Conservation (phyloP, 306 rosid genomes). For the Hippophae gyantsensis region DNA sequence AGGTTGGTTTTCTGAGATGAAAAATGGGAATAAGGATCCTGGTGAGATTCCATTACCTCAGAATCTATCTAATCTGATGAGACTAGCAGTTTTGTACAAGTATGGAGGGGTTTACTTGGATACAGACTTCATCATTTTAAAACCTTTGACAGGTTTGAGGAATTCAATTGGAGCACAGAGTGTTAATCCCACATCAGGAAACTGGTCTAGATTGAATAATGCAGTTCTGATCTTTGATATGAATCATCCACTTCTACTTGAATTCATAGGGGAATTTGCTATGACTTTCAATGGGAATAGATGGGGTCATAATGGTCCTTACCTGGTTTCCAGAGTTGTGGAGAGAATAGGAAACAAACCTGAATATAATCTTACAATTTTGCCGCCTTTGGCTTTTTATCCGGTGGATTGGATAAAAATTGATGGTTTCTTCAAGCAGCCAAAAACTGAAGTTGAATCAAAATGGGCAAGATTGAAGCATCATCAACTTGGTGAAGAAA, state of each 20-base stretch:
- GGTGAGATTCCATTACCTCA: not conserved
- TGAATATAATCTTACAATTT: not conserved
- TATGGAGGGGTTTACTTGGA: not conserved
- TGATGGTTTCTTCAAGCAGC: not conserved
- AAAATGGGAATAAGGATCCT: not conserved
- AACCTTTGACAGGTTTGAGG: not conserved
- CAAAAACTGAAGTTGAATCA: not conserved
- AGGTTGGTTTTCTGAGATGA: slow-evolving; percentile 3
- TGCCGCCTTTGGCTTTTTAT: not conserved
- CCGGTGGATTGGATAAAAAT: not conserved
- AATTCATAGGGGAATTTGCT: not conserved
- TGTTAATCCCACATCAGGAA: not conserved
- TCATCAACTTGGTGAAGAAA: not conserved
- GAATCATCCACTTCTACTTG: not conserved
- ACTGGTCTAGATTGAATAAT: not conserved
- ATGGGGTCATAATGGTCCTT: not conserved
- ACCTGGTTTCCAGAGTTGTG: not conserved
- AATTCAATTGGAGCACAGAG: not conserved
- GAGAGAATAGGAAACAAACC: not conserved
- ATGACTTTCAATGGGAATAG: not conserved
- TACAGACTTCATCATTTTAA: not conserved
- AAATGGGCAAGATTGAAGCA: not conserved
- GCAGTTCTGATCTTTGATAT: not conserved
- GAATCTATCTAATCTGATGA: not conserved
- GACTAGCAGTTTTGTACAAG: not conserved